phyloP scores from a whole-genome alignment of 768 basidiomycete species.

The Kwoniella dejecticola region DNA sequence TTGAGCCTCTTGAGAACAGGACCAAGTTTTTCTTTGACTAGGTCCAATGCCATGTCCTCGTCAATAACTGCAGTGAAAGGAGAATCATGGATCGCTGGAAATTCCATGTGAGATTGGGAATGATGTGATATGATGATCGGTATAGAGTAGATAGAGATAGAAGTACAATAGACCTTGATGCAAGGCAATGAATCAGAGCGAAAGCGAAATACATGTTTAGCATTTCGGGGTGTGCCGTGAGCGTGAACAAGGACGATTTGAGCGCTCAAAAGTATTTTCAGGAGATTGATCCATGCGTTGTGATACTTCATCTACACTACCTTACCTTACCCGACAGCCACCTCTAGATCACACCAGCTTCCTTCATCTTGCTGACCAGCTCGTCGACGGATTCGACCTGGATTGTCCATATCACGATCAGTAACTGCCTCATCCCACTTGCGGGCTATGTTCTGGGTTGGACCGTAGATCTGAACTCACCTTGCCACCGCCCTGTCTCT shows the following conservation, averaged over 20 bases:
- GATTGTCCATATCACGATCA: neutral
- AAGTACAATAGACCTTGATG: slow-evolving; percentile 1
- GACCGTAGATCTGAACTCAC: no score
- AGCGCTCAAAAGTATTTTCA: no score
- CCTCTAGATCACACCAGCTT: slow-evolving; percentile 64
- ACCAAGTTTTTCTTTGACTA: slow-evolving; percentile 48
- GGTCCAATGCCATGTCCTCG: neutral
- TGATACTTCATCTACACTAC: no score
- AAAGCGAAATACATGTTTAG: no score
- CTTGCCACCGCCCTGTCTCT: slow-evolving; percentile 88
- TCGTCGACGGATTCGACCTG: slow-evolving; percentile 84
- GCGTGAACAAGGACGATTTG: no score
- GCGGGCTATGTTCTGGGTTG: no score
- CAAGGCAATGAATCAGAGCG: neutral
- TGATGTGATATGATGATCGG: neutral
- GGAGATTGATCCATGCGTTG: no score
- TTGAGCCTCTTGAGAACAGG: slow-evolving; percentile 51
- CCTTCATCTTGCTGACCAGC: slow-evolving; percentile 82
- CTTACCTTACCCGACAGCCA: no score
- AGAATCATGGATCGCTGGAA: no score
- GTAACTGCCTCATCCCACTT: neutral
- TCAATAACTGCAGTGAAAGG: no score
- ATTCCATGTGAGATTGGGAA: neutral
- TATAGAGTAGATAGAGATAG: neutral
- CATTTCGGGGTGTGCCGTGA: no score